phyloP scores from a whole-genome alignment of 2,329 filamentous ascomycete genomes.

The Zymoseptoria passerinii region DNA sequence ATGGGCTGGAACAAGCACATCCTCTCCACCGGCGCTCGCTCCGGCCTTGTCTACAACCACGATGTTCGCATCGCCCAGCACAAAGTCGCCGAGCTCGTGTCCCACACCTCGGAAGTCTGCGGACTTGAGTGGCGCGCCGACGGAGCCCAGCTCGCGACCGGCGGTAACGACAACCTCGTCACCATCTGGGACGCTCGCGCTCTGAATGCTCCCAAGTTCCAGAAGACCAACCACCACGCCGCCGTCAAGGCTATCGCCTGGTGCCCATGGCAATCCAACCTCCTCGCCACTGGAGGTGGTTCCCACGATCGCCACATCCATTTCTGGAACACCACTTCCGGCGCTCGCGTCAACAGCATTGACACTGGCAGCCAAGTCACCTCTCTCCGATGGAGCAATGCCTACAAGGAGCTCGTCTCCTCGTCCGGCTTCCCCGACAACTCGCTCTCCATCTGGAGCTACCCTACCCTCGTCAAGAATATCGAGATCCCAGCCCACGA shows the following conservation, averaged over 20 bases:
- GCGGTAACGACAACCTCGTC: constrained; percentile 97
- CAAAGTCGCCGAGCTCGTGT: constrained; percentile 95
- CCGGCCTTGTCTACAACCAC: constrained; percentile 94
- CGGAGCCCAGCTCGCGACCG: constrained; percentile 91
- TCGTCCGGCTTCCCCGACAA: constrained; percentile 99
- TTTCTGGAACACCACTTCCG: constrained; percentile 99
- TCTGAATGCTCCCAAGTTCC: constrained; percentile 90
- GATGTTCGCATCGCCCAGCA: constrained; percentile 96
- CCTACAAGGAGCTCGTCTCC: constrained; percentile 96
- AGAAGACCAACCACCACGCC: constrained; percentile 98
- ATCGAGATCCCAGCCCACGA: constrained; percentile 97
- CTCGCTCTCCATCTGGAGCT: constrained; percentile 97
- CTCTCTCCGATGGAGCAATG: constrained; percentile 88
- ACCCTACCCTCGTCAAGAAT: constrained; percentile 92
- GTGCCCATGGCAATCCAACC: constrained; percentile 98
- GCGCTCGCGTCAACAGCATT: constrained; percentile 96
- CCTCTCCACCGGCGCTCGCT: constrained; percentile 87
- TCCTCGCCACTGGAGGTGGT: constrained; percentile 90
- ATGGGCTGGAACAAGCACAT: constrained; percentile 99
- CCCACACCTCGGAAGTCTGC: constrained; percentile 95
- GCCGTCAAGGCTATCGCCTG: constrained; percentile 96
- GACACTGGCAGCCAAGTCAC: constrained; percentile 97
- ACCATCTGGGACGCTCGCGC: constrained; percentile 98
- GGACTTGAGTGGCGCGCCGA: constrained; percentile 97
- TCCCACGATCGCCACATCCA: constrained; percentile 97